Conservation (phyloP, 1,284 basidiomycete species). For the Meripilus lineatus region DNA sequence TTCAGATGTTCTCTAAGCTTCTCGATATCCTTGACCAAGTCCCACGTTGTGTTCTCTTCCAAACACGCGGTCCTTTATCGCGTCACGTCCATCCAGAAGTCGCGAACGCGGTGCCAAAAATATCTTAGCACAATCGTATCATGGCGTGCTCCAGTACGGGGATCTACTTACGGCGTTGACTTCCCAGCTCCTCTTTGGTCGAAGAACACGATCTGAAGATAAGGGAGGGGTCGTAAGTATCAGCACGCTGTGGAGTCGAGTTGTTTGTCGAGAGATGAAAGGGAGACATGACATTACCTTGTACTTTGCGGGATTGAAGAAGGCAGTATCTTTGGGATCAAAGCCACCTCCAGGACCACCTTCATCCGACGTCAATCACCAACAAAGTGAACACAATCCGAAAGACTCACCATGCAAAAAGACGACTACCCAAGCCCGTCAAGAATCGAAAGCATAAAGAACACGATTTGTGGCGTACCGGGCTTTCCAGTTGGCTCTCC, state of each 20-base stretch:
- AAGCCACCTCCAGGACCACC: slow-evolving; percentile 76
- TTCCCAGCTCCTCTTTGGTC: slow-evolving; percentile 89
- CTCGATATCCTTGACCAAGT: slow-evolving; percentile 89
- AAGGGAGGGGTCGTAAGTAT: background rate
- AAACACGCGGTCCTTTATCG: slow-evolving; percentile 59
- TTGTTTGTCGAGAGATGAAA: background rate
- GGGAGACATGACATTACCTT: slow-evolving; percentile 42
- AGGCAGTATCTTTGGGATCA: slow-evolving; percentile 62
- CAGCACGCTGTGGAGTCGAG: too few species aligned
- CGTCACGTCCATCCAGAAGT: too few species aligned
- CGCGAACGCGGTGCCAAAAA: background rate
- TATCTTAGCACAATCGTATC: too few species aligned
- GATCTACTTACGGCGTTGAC: slow-evolving; percentile 62
- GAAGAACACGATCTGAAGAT: slow-evolving; percentile 62
- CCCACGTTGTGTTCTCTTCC: slow-evolving; percentile 93
- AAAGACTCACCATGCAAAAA: slow-evolving; percentile 66
- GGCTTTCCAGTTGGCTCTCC: slow-evolving; percentile 75
- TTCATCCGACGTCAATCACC: slow-evolving; percentile 19
- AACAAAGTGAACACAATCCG: background rate
- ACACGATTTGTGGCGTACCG: slow-evolving; percentile 37
- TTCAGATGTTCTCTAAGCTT: slow-evolving; percentile 67
- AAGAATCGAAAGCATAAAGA: background rate
- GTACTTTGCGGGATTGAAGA: slow-evolving; percentile 83
- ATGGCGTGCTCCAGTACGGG: too few species aligned
- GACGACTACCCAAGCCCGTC: slow-evolving; percentile 46